These are phyloP conservation scores for Ricinus communis DNA, from an alignment of 345 rosid species.

Conservation along the genomic window DNA sequence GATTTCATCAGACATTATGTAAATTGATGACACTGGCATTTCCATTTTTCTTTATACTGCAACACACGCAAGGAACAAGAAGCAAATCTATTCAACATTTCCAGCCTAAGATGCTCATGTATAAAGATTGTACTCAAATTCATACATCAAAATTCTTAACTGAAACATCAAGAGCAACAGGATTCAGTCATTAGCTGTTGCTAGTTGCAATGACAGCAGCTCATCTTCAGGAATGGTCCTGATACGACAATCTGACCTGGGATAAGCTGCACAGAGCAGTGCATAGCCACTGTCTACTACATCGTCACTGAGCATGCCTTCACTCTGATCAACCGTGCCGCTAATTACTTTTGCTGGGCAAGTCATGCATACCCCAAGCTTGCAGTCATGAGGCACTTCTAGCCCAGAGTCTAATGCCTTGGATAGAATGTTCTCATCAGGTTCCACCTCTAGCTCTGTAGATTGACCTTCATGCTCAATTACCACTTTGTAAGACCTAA, in stretches of 20 bases:
- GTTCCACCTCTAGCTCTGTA: slow-evolving; percentile 80
- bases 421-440: slow-evolving; percentile 77
- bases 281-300: slow-evolving; percentile 88
- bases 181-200: slow-evolving; percentile 65
- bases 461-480: slow-evolving; percentile 67
- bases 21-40: neutral
- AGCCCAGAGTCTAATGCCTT: slow-evolving; percentile 82
- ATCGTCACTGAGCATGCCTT: slow-evolving; percentile 96
- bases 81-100: slow-evolving; percentile 12
- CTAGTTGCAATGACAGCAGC: slow-evolving; percentile 74
- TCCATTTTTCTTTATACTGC: neutral
- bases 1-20: too few relatives aligned
- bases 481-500: slow-evolving; percentile 63
- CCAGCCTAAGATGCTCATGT: neutral
- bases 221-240: slow-evolving; percentile 92
- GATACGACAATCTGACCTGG: slow-evolving; percentile 76
- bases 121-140: neutral
- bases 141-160: slow-evolving; percentile 5
- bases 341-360: slow-evolving; percentile 79
- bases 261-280: slow-evolving; percentile 77
- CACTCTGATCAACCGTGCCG: slow-evolving; percentile 88
- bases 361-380: slow-evolving; percentile 98
- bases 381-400: slow-evolving; percentile 80
- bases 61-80: neutral
- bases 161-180: too few relatives aligned